Evolutionary conservation across 441 rosid species (phyloP).

Genomic region (Erysimum pusillum): DNA sequence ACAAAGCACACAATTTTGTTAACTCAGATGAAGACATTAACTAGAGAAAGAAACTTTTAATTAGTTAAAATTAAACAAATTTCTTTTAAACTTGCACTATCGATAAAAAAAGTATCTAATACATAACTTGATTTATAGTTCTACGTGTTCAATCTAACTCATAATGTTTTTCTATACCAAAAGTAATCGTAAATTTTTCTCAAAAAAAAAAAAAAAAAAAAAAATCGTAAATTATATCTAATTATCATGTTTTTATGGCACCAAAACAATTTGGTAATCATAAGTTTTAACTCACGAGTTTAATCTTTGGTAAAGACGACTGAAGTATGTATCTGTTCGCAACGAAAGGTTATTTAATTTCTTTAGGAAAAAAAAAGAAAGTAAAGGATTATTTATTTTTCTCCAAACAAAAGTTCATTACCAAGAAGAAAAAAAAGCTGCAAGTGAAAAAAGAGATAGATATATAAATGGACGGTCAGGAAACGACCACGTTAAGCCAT

Average conservation of each 20-base stretch:
- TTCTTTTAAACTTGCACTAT: too few relatives aligned
- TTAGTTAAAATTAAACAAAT: too few relatives aligned
- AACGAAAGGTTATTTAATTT: background rate
- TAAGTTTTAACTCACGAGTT: too few relatives aligned
- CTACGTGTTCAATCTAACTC: background rate
- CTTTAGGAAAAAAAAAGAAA: too few relatives aligned
- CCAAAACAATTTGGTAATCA: too few relatives aligned
- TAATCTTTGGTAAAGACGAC: background rate
- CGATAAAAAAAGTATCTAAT: background rate
- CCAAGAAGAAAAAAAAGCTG: background rate
- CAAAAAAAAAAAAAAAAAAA: too few relatives aligned
- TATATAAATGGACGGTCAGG: constrained; percentile 51
- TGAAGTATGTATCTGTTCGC: background rate
- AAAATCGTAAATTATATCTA: background rate
- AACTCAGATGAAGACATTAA: too few relatives aligned
- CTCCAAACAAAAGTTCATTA: constrained; percentile 38
- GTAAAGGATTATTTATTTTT: too few relatives aligned
- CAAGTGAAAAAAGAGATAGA: background rate
- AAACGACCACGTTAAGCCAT: constrained; percentile 69
- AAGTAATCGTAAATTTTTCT: too few relatives aligned
- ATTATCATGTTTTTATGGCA: too few relatives aligned
- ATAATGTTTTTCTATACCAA: background rate
- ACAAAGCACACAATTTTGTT: too few relatives aligned
- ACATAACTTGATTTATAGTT: background rate
- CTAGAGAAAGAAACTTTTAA: too few relatives aligned